Evolutionary conservation across 2,329 filamentous ascomycete genomes (phyloP).

Genomic region (Colletotrichum lindemuthianum): DNA sequence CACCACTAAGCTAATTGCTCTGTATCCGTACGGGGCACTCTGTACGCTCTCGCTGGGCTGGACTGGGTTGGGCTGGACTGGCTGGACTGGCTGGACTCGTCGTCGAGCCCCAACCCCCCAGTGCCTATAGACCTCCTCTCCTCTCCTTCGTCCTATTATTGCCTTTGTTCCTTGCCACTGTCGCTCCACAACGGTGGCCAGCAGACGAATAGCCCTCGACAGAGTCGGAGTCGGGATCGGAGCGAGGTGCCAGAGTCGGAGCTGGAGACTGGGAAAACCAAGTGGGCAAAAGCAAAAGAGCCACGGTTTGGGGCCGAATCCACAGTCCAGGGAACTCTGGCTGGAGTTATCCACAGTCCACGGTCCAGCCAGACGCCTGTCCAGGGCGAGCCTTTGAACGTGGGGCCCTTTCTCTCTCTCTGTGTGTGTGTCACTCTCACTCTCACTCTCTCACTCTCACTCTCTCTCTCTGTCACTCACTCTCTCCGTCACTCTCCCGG

Average conservation of each 20-base stretch:
- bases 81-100: too few relatives aligned
- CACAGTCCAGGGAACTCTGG: conserved; percentile 8
- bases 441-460: not conserved
- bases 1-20: too few relatives aligned
- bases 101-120: too few relatives aligned
- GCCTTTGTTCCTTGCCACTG: conserved; percentile 27
- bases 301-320: conserved; percentile 12
- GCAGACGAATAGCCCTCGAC: not conserved
- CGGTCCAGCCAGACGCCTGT: conserved; percentile 32
- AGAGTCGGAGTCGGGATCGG: too few relatives aligned
- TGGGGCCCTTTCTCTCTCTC: conserved; percentile 23
- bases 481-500: too few relatives aligned
- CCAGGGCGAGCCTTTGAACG: conserved; percentile 17
- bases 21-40: too few relatives aligned
- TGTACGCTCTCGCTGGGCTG: too few relatives aligned
- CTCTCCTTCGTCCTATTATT: not conserved
- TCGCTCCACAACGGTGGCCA: conserved; percentile 8
- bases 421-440: conserved; percentile 10
- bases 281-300: not conserved
- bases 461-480: not conserved
- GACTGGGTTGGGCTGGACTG: too few relatives aligned
- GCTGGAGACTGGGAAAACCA: too few relatives aligned
- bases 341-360: conserved; percentile 30
- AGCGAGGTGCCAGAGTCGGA: too few relatives aligned
- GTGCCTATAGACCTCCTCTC: too few relatives aligned